Percentiles rank a stretch among this genome's conserved stretches.
phyloP scores from a whole-genome alignment of 2,329 filamentous ascomycete genomes.

The Penicillium sp. region DNA sequence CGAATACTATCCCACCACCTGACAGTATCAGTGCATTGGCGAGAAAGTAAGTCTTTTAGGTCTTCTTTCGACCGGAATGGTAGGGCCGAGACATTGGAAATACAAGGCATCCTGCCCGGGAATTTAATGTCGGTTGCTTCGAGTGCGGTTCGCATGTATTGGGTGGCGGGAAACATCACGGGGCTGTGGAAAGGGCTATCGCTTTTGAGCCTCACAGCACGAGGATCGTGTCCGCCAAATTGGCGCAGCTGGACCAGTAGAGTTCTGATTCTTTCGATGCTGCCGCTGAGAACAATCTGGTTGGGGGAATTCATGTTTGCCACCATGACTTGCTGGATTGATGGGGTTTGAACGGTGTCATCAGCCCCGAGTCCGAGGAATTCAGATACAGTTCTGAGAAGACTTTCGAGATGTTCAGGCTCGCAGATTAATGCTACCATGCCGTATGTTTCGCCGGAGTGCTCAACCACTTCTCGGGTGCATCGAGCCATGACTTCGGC shows the following conservation, averaged over 20 bases:
- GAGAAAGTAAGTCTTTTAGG: slow-evolving; percentile 76
- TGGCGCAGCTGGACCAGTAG: slow-evolving; percentile 83
- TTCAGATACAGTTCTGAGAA: slow-evolving; percentile 76
- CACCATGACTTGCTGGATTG: slow-evolving; percentile 85
- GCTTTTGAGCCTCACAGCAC: slow-evolving; percentile 82
- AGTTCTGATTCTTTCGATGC: slow-evolving; percentile 77
- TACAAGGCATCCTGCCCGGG: slow-evolving; percentile 73
- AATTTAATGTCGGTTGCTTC: slow-evolving; percentile 69
- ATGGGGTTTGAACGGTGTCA: slow-evolving; percentile 69
- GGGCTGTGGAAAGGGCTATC: slow-evolving; percentile 91
- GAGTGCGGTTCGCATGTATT: slow-evolving; percentile 72
- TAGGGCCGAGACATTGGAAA: slow-evolving; percentile 83
- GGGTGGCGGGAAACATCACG: slow-evolving; percentile 83
- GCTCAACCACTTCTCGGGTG: slow-evolving; percentile 66
- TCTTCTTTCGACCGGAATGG: slow-evolving; percentile 76
- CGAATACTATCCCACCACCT: slow-evolving; percentile 93
- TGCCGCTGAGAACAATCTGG: slow-evolving; percentile 91
- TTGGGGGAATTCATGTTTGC: slow-evolving; percentile 96
- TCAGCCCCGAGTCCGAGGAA: slow-evolving; percentile 73
- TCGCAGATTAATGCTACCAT: slow-evolving; percentile 95
- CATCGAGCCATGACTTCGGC: slow-evolving; percentile 84
- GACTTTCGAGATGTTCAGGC: slow-evolving; percentile 69
- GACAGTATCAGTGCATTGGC: slow-evolving; percentile 89
- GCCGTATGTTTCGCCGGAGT: slow-evolving; percentile 80
- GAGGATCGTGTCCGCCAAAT: slow-evolving; percentile 88